A percentile compares a stretch with the other conserved stretches of the same genome.
phyloP scores from a whole-genome alignment of 1,284 basidiomycete species.

The Athelia psychrophila region DNA sequence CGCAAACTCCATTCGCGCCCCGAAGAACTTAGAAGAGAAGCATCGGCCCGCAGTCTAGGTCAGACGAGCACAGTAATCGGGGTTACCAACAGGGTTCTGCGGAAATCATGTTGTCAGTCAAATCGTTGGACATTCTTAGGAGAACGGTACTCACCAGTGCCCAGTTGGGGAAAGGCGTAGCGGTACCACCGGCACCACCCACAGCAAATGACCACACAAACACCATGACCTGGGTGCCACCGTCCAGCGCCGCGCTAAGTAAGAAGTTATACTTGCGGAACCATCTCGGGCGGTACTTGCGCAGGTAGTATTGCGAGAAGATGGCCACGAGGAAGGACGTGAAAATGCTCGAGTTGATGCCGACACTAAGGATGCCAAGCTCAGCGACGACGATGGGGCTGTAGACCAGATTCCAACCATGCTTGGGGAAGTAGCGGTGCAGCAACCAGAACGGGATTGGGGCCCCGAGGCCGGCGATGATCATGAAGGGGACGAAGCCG shows the following conservation, averaged over 20 bases:
- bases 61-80: not conserved
- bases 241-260: conserved; percentile 41
- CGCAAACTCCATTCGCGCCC: too few species aligned
- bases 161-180: conserved; percentile 52
- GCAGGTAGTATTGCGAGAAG: conserved; percentile 46
- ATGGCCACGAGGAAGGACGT: conserved; percentile 47
- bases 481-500: conserved; percentile 26
- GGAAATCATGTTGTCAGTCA: not conserved
- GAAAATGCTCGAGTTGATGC: conserved; percentile 48
- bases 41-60: not conserved
- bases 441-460: conserved; percentile 51
- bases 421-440: conserved; percentile 33
- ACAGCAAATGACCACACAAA: conserved; percentile 59
- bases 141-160: not conserved
- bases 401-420: conserved; percentile 41
- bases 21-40: too few species aligned
- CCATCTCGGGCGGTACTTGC: conserved; percentile 41
- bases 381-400: conserved; percentile 37
- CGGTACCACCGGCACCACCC: conserved; percentile 60
- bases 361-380: conserved; percentile 45
- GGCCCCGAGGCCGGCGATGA: conserved; percentile 44
- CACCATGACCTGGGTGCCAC: conserved; percentile 45
- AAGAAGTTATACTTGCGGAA: conserved; percentile 52
- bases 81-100: not conserved
- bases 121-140: too few species aligned